Percentiles rank a stretch among this genome's conserved stretches.
phyloP scores from a whole-genome alignment of 805 yeast genomes.

The Maudiozyma serrabonitensis region DNA sequence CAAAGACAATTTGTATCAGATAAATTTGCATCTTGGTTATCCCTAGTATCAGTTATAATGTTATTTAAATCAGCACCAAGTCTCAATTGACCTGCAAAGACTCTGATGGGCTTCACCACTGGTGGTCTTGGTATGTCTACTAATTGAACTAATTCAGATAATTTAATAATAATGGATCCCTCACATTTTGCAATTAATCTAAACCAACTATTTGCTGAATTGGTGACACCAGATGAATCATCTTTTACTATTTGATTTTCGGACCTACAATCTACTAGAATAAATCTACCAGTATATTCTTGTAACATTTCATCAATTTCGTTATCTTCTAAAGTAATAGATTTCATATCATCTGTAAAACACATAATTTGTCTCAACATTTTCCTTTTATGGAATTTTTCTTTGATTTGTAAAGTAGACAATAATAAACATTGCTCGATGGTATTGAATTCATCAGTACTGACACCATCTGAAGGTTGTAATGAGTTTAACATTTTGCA shows the following conservation, averaged over 20 bases:
- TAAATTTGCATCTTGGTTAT: conserved; percentile 6
- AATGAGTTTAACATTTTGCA: conserved; percentile 6
- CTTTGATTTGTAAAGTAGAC: conserved; percentile 18
- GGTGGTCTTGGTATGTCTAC: conserved; percentile 11
- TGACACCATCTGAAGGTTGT: not conserved
- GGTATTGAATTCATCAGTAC: conserved; percentile 2
- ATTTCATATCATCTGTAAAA: conserved; percentile 19
- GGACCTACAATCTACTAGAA: conserved; percentile 16
- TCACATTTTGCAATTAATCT: conserved; percentile 11
- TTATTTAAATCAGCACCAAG: conserved; percentile 17
- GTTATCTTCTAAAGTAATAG: conserved; percentile 17
- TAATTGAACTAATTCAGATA: conserved; percentile 14
- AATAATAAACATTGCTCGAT: conserved; percentile 19
- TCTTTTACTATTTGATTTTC: not conserved
- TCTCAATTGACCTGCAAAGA: conserved; percentile 24
- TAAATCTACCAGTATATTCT: conserved; percentile 14
- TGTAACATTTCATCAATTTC: conserved; percentile 17
- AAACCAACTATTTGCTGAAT: conserved; percentile 12
- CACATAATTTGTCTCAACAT: conserved; percentile 18
- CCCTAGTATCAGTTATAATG: not conserved
- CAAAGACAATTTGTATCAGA: conserved; percentile 27
- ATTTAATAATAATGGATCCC: conserved; percentile 9
- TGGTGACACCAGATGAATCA: not conserved
- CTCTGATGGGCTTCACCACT: conserved; percentile 22
- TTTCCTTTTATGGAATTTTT: conserved; percentile 16